phyloP scores from a whole-genome alignment of 306 rosid species.

The Spatholobus suberectus region DNA sequence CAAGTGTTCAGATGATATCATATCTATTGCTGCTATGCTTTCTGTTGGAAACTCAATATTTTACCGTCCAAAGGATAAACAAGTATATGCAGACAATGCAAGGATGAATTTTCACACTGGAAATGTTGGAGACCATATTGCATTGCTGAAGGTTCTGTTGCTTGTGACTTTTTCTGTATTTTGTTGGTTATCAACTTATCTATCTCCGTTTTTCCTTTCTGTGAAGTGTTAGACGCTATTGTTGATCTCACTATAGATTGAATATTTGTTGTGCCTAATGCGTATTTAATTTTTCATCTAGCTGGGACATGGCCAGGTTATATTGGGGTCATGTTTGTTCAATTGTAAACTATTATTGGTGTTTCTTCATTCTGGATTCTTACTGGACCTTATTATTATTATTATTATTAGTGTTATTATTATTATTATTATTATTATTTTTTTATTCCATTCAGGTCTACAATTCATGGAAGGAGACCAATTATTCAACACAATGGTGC shows the following conservation, averaged over 20 bases:
- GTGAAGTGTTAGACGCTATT: conserved; percentile 17
- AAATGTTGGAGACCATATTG: conserved; percentile 91
- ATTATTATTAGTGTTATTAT: neutral
- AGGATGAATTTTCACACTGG: conserved; percentile 91
- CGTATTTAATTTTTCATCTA: conserved; percentile 16
- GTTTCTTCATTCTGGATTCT: conserved; percentile 21
- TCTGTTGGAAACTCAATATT: conserved; percentile 91
- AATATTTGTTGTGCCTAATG: conserved; percentile 13
- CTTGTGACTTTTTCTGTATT: conserved; percentile 10
- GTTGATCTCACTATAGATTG: conserved; percentile 10
- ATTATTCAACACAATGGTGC: conserved; percentile 97
- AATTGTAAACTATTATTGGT: neutral
- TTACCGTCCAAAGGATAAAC: conserved; percentile 98
- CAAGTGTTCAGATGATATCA: conserved; percentile 87
- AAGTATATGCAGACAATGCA: conserved; percentile 97
- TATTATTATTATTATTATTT: neutral
- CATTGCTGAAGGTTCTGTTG: conserved; percentile 75
- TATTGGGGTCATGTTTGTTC: neutral
- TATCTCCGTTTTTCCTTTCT: conserved; percentile 19
- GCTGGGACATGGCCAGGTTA: neutral
- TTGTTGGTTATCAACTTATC: conserved; percentile 13
- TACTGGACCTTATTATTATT: neutral
- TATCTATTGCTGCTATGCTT: conserved; percentile 92
- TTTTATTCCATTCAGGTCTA: conserved; percentile 68
- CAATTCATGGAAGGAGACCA: conserved; percentile 96